Evolutionary conservation across 495 filamentous ascomycete genomes (phyloP).

Genomic region (Hyphodiscus hymeniophilus): DNA sequence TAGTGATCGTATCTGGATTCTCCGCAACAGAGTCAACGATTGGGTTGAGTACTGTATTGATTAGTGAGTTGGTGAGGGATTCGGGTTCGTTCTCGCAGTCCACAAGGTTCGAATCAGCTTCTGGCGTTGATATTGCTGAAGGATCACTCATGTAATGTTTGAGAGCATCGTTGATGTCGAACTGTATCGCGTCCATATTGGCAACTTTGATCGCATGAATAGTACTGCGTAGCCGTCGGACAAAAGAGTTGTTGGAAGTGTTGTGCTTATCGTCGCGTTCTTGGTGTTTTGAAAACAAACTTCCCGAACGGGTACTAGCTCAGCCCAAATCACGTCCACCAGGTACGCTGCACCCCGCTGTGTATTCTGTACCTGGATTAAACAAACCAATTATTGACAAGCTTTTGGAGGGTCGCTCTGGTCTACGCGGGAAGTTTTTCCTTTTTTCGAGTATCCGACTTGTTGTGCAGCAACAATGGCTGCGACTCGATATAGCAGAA

Average conservation of each 20-base stretch:
- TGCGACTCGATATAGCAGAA: constrained; percentile 14
- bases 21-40: constrained; percentile 92
- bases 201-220: constrained; percentile 6
- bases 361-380: constrained; percentile 13
- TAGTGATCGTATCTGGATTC: constrained; percentile 78
- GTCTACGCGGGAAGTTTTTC: constrained; percentile 1
- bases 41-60: constrained; percentile 81
- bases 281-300: constrained; percentile 1
- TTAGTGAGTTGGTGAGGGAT: constrained; percentile 62
- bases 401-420: constrained; percentile 1
- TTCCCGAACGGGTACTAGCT: neutral
- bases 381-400: constrained; percentile 21
- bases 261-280: constrained; percentile 18
- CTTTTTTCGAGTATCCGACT: neutral
- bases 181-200: constrained; percentile 68
- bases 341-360: neutral
- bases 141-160: constrained; percentile 95
- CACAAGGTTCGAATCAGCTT: constrained; percentile 74
- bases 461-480: constrained; percentile 15
- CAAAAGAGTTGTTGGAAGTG: constrained; percentile 6
- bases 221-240: constrained; percentile 17
- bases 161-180: constrained; percentile 92
- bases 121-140: constrained; percentile 68
- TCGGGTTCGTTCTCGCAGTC: constrained; percentile 93
- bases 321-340: neutral